Base-by-base conservation (phyloP, 768 basidiomycete species). In the Obba rivulosa region DNA sequence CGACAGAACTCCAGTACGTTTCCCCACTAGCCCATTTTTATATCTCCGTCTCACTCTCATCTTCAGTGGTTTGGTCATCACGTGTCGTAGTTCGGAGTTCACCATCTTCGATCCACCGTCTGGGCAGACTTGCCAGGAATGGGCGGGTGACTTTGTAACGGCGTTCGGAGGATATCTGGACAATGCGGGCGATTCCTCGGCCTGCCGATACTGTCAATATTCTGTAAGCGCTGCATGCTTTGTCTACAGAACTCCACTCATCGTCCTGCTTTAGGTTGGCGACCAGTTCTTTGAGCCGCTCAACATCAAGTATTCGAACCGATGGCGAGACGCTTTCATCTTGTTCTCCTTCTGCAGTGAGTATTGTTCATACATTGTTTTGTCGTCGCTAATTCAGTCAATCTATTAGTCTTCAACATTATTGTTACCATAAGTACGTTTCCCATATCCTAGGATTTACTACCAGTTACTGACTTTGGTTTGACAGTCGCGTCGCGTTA, bases 171-270 rank as follows among this genome's bases (percentile, higher is more conserved):
- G 92, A 0, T 92, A 92, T 64, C 66, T 94, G 14, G 73, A 81
- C 48, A 82, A 92, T 56, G 72, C 76, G 0, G 69, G 73, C 46
- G 87, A 76, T 10, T 83, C 80, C 0, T 46, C 62, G 1, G 60
- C 65, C 5, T 94, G 92, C 63, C 73, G 76, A 14, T 93, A 90
- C 63, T 93, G 92, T 58, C 77, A 80, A 57, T 89, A 77, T 59
- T 46, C 55, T 49, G 72, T 72, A 18, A 51, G 65, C 66, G 7
- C 24, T 16, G 23, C 21, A 14, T 22, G 17, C 4, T 23, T 11
- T 25, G 39, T 20, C n/a, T 28, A 8, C 17, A 24, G 11, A 14
- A 48, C 47, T 7, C 22, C n/a, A 2, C 25, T n/a, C 18, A 16
- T n/a, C 0, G n/a, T 39, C 8, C 49, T 18, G 37, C 22, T 31